phyloP scores from a whole-genome alignment of 2,329 filamentous ascomycete species.

The Trichoderma semiorbis region DNA sequence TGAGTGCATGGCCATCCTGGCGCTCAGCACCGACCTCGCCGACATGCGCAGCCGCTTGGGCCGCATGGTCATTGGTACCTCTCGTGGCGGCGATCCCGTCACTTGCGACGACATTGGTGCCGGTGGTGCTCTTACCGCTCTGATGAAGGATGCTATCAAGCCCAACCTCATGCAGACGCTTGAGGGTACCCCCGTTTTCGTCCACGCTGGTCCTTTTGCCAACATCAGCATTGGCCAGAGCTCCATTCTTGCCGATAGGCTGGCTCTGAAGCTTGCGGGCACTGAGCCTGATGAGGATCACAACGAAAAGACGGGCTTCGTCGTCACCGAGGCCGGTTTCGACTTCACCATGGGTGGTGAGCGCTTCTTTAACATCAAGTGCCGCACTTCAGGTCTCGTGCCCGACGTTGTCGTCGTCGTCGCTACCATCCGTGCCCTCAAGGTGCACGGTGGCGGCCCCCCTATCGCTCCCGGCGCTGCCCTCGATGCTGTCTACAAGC shows the following conservation, averaged over 20 bases:
- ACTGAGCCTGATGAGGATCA: conserved; percentile 90
- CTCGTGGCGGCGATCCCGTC: conserved; percentile 79
- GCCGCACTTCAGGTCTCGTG: conserved; percentile 84
- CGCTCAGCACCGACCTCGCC: conserved; percentile 78
- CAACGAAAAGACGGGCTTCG: conserved; percentile 79
- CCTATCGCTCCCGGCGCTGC: conserved; percentile 83
- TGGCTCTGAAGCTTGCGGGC: conserved; percentile 92
- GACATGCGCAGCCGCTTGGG: conserved; percentile 94
- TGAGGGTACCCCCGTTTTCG: conserved; percentile 94
- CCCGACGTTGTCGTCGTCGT: conserved; percentile 95
- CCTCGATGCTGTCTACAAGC: conserved; percentile 82
- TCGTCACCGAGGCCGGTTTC: conserved; percentile 95
- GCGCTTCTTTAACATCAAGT: conserved; percentile 99
- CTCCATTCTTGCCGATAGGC: conserved; percentile 89
- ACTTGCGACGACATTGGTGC: conserved; percentile 95
- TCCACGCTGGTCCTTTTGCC: conserved; percentile 95
- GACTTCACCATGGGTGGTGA: conserved; percentile 99
- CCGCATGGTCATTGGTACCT: conserved; percentile 92
- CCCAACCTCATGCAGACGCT: conserved; percentile 98
- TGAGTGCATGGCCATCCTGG: conserved; percentile 97
- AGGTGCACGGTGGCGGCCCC: conserved; percentile 96
- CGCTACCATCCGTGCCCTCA: conserved; percentile 89
- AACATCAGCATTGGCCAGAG: conserved; percentile 98
- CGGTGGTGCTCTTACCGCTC: conserved; percentile 83
- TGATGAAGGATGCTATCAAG: conserved; percentile 99